Base-by-base conservation (phyloP, 177 flowering plant genomes). In the Vitis hybrid region DNA sequence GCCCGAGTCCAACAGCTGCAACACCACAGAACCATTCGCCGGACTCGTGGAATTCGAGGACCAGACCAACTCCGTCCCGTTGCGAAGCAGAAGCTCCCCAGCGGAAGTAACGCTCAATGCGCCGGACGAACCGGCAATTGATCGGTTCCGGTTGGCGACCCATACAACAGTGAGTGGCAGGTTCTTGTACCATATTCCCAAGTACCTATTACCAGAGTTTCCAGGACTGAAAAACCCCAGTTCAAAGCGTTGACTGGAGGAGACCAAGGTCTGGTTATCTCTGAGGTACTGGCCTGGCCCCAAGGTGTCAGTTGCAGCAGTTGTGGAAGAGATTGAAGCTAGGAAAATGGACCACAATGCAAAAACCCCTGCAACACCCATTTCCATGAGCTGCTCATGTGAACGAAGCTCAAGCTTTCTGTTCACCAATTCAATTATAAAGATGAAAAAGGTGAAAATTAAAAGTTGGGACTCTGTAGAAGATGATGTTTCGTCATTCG, bases 161-260 rank as follows among this genome's bases (percentile, higher is more conserved):
- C 79, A 76, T 6, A 72, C 62, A 12, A 63, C 20, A 1, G 58
- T 63, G 1, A 2, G 31, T 4, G 56, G 10, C 13, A 68, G 1
- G 9, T 72, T 64, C 51, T 55, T 72, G 61, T 50, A 72, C 79
- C 75, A 76, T 2, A 76, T 71, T 2, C 79, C 79, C 18, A 71
- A 7, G 16, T 68, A 76, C 16, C 71, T 61, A 10, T 6, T 11
- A 1, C 9, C 54, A 2, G 75, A 67, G 22, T 52, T 52, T 7
- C 68, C 64, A 5, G 55, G 69, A 11, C 39, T 58, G 65, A 76
- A 76, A 62, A 76, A 76, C 0, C 78, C 75, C 3, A 76, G 19
- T 20, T 67, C 75, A 8, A 71, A 68, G 4, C 7, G 2, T 11
- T 55, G 54, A 1, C 58, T 20, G 1, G 55, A 5, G 48, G 77